Conservation (phyloP, 495 filamentous ascomycete genomes). For the Penicillium flavigenum region DNA sequence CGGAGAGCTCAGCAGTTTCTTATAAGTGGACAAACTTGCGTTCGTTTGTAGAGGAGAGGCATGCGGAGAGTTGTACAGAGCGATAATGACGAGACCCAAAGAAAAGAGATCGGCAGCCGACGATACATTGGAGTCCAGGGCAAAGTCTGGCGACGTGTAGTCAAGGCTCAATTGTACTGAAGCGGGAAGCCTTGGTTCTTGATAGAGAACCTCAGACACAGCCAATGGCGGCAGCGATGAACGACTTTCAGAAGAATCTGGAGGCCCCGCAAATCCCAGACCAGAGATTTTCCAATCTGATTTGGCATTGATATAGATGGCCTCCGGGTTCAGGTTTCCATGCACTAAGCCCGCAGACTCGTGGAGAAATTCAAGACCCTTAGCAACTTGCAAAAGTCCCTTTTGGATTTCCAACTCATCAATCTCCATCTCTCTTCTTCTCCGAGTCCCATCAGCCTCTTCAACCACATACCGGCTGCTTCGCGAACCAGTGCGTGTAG, state of each 20-base stretch:
- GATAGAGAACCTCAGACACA: conserved; percentile 77
- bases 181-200: conserved; percentile 78
- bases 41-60: conserved; percentile 78
- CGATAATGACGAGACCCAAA: conserved; percentile 80
- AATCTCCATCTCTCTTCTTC: conserved; percentile 83
- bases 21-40: conserved; percentile 75
- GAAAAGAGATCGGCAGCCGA: conserved; percentile 86
- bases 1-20: conserved; percentile 71
- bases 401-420: conserved; percentile 98
- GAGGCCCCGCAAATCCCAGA: conserved; percentile 80
- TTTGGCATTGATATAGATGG: conserved; percentile 93
- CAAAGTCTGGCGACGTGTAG: conserved; percentile 91
- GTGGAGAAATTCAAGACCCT: conserved; percentile 93
- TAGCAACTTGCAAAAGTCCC: conserved; percentile 86
- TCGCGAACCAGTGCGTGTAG: conserved; percentile 57
- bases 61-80: conserved; percentile 92
- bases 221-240: conserved; percentile 72
- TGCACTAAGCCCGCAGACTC: conserved; percentile 94
- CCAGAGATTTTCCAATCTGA: conserved; percentile 98
- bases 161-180: conserved; percentile 88
- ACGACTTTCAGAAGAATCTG: conserved; percentile 64
- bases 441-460: conserved; percentile 68
- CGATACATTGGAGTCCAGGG: conserved; percentile 80
- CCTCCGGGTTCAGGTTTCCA: conserved; percentile 91
- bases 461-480: conserved; percentile 79